phyloP scores from a whole-genome alignment of 2,329 filamentous ascomycete genomes.

The Neopestalotiopsis clavispora region DNA sequence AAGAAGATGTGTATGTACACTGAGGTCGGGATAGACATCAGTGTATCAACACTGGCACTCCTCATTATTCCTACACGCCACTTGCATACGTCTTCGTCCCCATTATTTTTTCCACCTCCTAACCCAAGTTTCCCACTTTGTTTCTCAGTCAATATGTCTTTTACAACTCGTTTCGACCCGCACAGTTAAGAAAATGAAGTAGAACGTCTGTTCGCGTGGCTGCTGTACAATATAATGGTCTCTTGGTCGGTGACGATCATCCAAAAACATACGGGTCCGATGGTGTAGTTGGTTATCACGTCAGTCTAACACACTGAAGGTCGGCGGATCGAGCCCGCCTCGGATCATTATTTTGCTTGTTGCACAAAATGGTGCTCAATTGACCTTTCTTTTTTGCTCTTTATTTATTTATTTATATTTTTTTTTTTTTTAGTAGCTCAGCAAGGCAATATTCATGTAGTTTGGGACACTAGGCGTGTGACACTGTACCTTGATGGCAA shows the following conservation, averaged over 20 bases:
- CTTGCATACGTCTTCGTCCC: too few species aligned
- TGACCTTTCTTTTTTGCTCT: background rate
- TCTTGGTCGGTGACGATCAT: background rate
- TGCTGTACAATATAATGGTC: background rate
- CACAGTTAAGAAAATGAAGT: background rate
- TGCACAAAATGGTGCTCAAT: background rate
- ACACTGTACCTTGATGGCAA: too few species aligned
- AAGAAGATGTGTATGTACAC: too few species aligned
- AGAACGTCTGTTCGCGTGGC: background rate
- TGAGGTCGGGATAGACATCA: too few species aligned
- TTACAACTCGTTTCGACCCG: too few species aligned
- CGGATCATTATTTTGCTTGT: conserved; percentile 10
- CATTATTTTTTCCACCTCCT: too few species aligned
- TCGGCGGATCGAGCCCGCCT: conserved; percentile 16
- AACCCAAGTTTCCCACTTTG: too few species aligned
- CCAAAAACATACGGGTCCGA: background rate
- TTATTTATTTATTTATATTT: background rate
- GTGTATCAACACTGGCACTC: too few species aligned
- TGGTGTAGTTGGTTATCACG: conserved; percentile 17
- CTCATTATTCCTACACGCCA: too few species aligned
- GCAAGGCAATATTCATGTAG: too few species aligned
- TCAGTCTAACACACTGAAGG: conserved; percentile 17
- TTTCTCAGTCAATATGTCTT: too few species aligned
- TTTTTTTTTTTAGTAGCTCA: background rate
- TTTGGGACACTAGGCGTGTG: too few species aligned